Evolutionary conservation across 2,329 filamentous ascomycete genomes (phyloP).

Genomic region (Epichloe aotearoae): DNA sequence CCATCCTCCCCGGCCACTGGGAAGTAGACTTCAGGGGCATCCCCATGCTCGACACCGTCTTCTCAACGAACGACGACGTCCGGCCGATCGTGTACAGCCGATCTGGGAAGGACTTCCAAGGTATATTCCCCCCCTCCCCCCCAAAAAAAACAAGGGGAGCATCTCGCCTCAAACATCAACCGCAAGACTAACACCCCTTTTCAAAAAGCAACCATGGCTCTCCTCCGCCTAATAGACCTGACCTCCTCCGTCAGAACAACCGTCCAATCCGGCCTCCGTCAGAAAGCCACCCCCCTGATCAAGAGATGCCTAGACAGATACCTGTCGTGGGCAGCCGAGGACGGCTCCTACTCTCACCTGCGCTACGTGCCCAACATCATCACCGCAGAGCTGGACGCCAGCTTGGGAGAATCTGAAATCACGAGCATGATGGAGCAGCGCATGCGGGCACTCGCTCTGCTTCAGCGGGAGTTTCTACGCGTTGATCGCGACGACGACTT

Average conservation of each 20-base stretch:
- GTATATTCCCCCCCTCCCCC: conserved; percentile 11
- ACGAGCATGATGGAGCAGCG: conserved; percentile 21
- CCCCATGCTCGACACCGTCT: conserved; percentile 24
- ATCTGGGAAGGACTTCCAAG: conserved; percentile 22
- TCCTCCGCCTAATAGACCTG: conserved; percentile 27
- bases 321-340: conserved; percentile 27
- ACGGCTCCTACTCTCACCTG: conserved; percentile 23
- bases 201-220: conserved; percentile 24
- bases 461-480: conserved; percentile 24
- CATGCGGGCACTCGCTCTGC: conserved; percentile 21
- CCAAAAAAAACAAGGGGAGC: no score
- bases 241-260: conserved; percentile 21
- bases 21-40: conserved; percentile 26
- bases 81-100: conserved; percentile 26
- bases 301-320: conserved; percentile 22
- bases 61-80: conserved; percentile 17
- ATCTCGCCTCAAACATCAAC: neutral
- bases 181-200: neutral
- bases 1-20: conserved; percentile 28
- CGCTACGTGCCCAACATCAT: conserved; percentile 26
- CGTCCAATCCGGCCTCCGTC: conserved; percentile 21
- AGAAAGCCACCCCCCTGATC: conserved; percentile 21
- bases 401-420: conserved; percentile 16
- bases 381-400: conserved; percentile 22
- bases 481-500: conserved; percentile 16